A percentile compares a stretch with the other conserved stretches of the same genome.
These are phyloP conservation scores for Ogataea hybrid DNA, from an alignment of 1,139 yeast species.

Conservation along the genomic window DNA sequence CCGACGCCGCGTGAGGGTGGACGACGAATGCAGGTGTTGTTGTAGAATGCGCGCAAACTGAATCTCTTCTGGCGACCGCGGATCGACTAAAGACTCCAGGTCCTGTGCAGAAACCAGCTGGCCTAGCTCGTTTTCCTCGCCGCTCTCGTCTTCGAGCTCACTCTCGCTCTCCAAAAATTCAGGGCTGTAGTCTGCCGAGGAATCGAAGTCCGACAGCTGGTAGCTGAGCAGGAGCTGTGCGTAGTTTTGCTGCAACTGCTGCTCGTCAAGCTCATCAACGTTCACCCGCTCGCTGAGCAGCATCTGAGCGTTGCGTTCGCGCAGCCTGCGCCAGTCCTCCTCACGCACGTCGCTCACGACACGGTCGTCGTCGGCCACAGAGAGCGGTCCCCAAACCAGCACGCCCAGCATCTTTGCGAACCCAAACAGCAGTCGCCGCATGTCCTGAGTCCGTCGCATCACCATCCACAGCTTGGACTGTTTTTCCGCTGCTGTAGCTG, in stretches of 20 bases:
- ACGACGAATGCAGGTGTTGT: conserved; percentile 33
- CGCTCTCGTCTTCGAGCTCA: conserved; percentile 18
- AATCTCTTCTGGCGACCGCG: conserved; percentile 23
- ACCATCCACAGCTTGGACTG: conserved; percentile 26
- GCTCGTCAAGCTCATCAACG: conserved; percentile 30
- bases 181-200: conserved; percentile 41
- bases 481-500: conserved; percentile 20
- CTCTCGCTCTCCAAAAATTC: conserved; percentile 22
- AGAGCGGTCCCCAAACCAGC: neutral
- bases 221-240: conserved; percentile 26
- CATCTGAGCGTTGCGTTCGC: conserved; percentile 7
- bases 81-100: conserved; percentile 32
- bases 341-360: conserved; percentile 17
- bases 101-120: conserved; percentile 38
- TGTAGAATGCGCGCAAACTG: conserved; percentile 34
- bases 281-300: conserved; percentile 26
- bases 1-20: conserved; percentile 42
- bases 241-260: conserved; percentile 27
- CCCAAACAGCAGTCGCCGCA: conserved; percentile 15
- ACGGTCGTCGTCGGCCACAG: conserved; percentile 15
- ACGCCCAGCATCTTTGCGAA: conserved; percentile 3
- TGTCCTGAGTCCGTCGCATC: conserved; percentile 13
- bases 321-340: conserved; percentile 13
- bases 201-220: conserved; percentile 45
- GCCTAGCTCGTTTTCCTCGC: conserved; percentile 11